phyloP scores from a whole-genome alignment of 805 yeast genomes.

The Wickerhamomyces chambardii region DNA sequence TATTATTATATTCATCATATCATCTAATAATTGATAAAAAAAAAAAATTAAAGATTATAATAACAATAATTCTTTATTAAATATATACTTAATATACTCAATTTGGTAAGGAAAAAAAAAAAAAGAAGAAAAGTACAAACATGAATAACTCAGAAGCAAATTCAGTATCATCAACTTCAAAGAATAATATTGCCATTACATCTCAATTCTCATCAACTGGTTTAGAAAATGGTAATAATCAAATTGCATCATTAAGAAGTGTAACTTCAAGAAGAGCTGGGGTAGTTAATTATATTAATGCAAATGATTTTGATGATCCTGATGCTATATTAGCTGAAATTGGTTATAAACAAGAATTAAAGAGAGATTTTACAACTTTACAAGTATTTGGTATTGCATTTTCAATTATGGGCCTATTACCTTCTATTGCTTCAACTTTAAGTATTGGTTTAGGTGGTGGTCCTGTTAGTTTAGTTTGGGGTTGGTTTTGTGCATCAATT shows the following conservation, averaged over 20 bases:
- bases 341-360: constrained; percentile 62
- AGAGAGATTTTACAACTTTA: constrained; percentile 46
- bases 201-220: not conserved
- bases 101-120: no score
- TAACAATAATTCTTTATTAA: no score
- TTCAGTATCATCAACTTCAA: not conserved
- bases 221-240: not conserved
- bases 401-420: constrained; percentile 58
- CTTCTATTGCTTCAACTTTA: constrained; percentile 45
- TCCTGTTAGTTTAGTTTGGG: constrained; percentile 55
- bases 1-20: no score
- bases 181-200: not conserved
- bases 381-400: constrained; percentile 64
- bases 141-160: not conserved
- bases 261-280: not conserved
- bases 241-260: not conserved
- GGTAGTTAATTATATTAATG: not conserved
- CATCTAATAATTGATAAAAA: no score
- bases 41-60: no score
- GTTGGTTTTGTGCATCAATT: constrained; percentile 41
- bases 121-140: no score
- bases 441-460: constrained; percentile 44
- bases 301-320: constrained; percentile 7
- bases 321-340: constrained; percentile 22
- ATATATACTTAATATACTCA: no score